A percentile compares a stretch with the other conserved stretches of the same genome.
phyloP scores from a whole-genome alignment of 345 rosid species.

The Ceriops decandra region DNA sequence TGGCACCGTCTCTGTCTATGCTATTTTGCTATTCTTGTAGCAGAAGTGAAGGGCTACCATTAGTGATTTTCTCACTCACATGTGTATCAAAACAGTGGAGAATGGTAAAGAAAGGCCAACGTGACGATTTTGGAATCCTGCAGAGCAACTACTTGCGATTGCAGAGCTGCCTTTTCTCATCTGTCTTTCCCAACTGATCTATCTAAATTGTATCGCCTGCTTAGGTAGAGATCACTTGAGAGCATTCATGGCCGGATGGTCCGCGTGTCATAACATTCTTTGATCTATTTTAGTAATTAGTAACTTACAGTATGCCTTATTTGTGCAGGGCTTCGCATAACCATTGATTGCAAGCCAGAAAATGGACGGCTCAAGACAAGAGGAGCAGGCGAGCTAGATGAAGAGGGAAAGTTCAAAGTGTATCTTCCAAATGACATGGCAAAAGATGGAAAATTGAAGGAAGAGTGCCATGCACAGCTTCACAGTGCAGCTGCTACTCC shows the following conservation, averaged over 20 bases:
- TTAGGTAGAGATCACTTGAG: background rate
- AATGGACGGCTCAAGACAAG: slow-evolving; percentile 14
- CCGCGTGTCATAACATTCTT: background rate
- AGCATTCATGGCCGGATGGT: background rate
- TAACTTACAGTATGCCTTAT: background rate
- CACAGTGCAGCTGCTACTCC: slow-evolving; percentile 8
- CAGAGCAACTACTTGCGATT: too few species aligned
- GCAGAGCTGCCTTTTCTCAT: too few species aligned
- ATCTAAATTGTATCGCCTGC: too few species aligned
- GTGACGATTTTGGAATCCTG: too few species aligned
- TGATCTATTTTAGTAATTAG: background rate
- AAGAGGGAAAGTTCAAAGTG: slow-evolving; percentile 15
- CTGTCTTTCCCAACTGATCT: too few species aligned
- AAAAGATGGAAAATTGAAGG: slow-evolving; percentile 5
- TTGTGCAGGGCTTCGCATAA: slow-evolving; percentile 14
- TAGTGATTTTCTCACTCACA: too few species aligned
- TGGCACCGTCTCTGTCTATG: background rate
- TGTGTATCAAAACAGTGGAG: too few species aligned
- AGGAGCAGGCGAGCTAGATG: slow-evolving; percentile 9
- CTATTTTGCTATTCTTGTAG: background rate
- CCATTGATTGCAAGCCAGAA: slow-evolving; percentile 17
- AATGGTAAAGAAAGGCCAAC: too few species aligned
- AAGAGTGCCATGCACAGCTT: slow-evolving; percentile 21
- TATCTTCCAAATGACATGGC: slow-evolving; percentile 9
- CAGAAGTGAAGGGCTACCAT: background rate